Evolutionary conservation across 2,329 filamentous ascomycete species (phyloP).

Genomic region (Didymella sp.): DNA sequence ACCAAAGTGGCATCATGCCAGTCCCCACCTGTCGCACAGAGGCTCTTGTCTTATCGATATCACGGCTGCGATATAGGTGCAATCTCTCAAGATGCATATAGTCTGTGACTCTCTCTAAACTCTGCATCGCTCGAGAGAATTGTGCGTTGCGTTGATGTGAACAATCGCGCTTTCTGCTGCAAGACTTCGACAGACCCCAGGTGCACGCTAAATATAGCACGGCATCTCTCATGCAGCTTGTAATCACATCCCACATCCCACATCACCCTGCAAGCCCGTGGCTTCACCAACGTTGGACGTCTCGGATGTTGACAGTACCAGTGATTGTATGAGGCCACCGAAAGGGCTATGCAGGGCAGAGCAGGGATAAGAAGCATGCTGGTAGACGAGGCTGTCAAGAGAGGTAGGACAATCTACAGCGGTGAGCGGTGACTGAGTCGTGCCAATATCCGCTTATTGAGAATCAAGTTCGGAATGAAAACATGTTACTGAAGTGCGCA

Average conservation of each 20-base stretch:
- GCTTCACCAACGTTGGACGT: neutral
- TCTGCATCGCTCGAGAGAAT: neutral
- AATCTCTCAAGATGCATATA: neutral
- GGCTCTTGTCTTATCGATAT: slow-evolving; percentile 15
- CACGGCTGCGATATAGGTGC: slow-evolving; percentile 1
- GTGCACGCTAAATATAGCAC: slow-evolving; percentile 20
- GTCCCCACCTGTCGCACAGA: slow-evolving; percentile 5
- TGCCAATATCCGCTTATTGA: neutral
- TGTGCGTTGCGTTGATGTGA: neutral
- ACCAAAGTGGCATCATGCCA: slow-evolving; percentile 15
- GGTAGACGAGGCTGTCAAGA: neutral
- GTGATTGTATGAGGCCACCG: neutral
- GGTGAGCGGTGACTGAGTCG: neutral
- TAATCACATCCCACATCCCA: slow-evolving; percentile 15
- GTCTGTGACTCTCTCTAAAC: neutral
- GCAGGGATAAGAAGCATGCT: neutral
- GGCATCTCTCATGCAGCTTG: slow-evolving; percentile 12
- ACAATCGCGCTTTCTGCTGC: neutral
- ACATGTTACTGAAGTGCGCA: too few species aligned
- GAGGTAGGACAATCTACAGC: neutral
- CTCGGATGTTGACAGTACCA: neutral
- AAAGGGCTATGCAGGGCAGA: neutral
- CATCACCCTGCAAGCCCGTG: slow-evolving; percentile 15
- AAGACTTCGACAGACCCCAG: slow-evolving; percentile 3
- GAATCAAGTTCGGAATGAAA: neutral